Evolutionary conservation across 2,329 filamentous ascomycete species (phyloP).

Genomic region (Paramyrothecium roridum): DNA sequence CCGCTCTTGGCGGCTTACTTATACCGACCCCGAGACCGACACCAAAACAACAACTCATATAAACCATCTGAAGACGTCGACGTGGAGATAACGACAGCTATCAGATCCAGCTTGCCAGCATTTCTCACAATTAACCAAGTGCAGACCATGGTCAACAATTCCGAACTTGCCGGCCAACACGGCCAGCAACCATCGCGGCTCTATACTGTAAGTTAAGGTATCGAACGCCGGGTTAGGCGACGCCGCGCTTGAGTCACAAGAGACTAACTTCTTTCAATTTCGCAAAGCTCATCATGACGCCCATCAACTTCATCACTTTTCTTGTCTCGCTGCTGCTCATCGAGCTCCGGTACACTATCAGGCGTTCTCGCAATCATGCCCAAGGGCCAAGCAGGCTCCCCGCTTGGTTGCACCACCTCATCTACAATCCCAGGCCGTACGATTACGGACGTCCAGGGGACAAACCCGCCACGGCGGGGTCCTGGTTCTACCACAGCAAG

Average conservation of each 20-base stretch:
- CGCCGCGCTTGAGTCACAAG: neutral
- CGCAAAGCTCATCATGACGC: constrained; percentile 52
- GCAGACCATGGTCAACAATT: neutral
- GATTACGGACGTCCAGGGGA: constrained; percentile 20
- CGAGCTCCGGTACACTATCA: constrained; percentile 52
- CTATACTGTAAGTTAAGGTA: constrained; percentile 15
- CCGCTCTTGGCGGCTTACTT: too few species aligned
- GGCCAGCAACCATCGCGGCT: constrained; percentile 13
- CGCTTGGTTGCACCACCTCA: constrained; percentile 35
- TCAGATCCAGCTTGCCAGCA: neutral
- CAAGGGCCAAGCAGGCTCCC: constrained; percentile 26
- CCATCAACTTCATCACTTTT: constrained; percentile 62
- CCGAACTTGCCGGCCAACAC: neutral
- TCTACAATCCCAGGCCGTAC: constrained; percentile 38
- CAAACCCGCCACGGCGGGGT: constrained; percentile 12
- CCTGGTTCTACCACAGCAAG: constrained; percentile 51
- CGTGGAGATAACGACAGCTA: neutral
- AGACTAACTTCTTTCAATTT: constrained; percentile 1
- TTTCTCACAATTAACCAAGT: neutral
- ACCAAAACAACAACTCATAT: too few species aligned
- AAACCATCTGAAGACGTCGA: neutral
- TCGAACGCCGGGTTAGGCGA: constrained; percentile 2
- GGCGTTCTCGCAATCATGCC: constrained; percentile 40
- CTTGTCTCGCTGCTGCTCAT: constrained; percentile 62
- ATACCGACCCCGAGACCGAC: too few species aligned